Conservation (phyloP, 164 flowering plant species). For the Warburgia ugandensis region DNA sequence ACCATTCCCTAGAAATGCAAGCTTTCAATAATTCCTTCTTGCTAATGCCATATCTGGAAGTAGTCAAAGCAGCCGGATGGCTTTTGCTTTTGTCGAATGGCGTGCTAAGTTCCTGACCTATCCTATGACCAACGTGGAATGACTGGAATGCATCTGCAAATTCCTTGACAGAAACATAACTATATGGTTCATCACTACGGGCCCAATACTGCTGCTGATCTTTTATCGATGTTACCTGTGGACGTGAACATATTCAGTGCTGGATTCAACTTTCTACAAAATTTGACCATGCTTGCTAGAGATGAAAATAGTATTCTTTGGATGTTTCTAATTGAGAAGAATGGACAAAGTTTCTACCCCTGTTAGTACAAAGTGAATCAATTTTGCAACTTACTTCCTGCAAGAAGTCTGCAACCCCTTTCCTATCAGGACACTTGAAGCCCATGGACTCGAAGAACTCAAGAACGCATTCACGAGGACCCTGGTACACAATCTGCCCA, state of each 20-base stretch:
- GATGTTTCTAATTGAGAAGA: too few species aligned
- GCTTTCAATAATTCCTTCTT: slow-evolving; percentile 54
- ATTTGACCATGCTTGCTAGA: too few species aligned
- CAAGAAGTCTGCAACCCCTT: slow-evolving; percentile 30
- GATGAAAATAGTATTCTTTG: too few species aligned
- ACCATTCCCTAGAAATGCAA: slow-evolving; percentile 41
- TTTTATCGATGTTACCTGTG: slow-evolving; percentile 16
- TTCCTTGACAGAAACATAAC: slow-evolving; percentile 36
- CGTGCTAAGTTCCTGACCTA: slow-evolving; percentile 35
- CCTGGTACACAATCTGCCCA: slow-evolving; percentile 30
- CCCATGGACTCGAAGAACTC: slow-evolving; percentile 25
- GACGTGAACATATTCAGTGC: not conserved
- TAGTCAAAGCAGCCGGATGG: slow-evolving; percentile 58
- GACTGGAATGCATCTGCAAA: slow-evolving; percentile 56
- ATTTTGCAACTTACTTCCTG: slow-evolving; percentile 22
- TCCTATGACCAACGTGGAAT: slow-evolving; percentile 42
- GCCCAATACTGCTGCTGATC: slow-evolving; percentile 16
- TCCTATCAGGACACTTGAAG: slow-evolving; percentile 31
- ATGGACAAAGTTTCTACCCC: too few species aligned
- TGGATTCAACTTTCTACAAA: too few species aligned
- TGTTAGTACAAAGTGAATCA: too few species aligned
- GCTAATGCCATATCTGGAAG: slow-evolving; percentile 42
- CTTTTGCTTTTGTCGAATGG: slow-evolving; percentile 57
- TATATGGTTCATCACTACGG: slow-evolving; percentile 10
- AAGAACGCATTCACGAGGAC: slow-evolving; percentile 22